phyloP scores from a whole-genome alignment of 768 basidiomycete species.

The Boletus insuetus region DNA sequence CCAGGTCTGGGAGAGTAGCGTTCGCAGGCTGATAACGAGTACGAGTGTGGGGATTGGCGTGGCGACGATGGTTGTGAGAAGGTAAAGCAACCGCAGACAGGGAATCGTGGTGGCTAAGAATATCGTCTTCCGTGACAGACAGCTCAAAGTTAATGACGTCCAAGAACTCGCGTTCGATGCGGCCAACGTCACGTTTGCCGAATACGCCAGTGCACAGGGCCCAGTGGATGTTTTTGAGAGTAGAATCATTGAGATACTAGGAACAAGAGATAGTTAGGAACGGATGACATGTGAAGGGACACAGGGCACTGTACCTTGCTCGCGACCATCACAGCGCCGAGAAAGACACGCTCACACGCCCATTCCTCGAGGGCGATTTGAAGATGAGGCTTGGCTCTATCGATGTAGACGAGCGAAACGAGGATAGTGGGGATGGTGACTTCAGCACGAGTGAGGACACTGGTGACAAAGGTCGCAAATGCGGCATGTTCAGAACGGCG shows the following conservation, averaged over 20 bases:
- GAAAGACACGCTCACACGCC: conserved; percentile 88
- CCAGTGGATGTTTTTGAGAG: conserved; percentile 90
- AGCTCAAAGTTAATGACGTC: conserved; percentile 79
- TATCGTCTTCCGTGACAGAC: conserved; percentile 58
- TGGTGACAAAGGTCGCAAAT: conserved; percentile 64
- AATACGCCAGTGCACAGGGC: conserved; percentile 81
- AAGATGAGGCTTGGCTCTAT: conserved; percentile 73
- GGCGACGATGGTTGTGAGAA: conserved; percentile 26
- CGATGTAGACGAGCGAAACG: conserved; percentile 71
- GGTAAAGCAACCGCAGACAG: conserved; percentile 31
- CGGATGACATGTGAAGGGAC: conserved; percentile 17
- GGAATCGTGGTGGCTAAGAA: conserved; percentile 46
- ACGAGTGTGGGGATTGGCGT: conserved; percentile 22
- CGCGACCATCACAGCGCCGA: conserved; percentile 85
- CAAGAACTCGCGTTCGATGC: conserved; percentile 80
- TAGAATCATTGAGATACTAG: conserved; percentile 84
- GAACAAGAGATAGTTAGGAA: conserved; percentile 4
- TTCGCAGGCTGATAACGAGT: conserved; percentile 16
- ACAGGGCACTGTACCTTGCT: conserved; percentile 57
- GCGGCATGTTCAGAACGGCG: conserved; percentile 51
- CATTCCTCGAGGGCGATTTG: conserved; percentile 81
- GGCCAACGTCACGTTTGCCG: conserved; percentile 75
- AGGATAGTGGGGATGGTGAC: conserved; percentile 68
- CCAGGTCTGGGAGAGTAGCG: conserved; percentile 40
- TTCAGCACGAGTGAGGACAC: conserved; percentile 71